Evolutionary conservation across 768 basidiomycete species (phyloP).

Genomic region (Sporobolomyces pararoseus): DNA sequence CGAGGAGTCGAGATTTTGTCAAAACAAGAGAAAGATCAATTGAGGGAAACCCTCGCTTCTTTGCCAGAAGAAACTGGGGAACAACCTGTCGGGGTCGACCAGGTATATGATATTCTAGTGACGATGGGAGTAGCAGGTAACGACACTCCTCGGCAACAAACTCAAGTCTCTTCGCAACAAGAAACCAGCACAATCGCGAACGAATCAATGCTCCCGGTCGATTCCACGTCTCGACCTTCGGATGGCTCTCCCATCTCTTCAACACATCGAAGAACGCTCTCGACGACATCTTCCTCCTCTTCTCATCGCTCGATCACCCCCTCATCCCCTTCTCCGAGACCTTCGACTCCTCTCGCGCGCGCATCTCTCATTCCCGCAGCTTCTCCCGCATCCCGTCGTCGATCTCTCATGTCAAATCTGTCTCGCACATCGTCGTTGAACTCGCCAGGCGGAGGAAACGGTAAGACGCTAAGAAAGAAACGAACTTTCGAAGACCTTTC

Average conservation of each 20-base stretch:
- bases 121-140: constrained; percentile 18
- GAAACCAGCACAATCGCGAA: no score
- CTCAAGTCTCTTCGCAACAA: background rate
- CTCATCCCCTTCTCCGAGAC: constrained; percentile 1
- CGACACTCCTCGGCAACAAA: background rate
- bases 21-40: background rate
- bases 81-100: constrained; percentile 24
- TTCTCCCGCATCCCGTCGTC: constrained; percentile 1
- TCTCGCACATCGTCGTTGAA: constrained; percentile 8
- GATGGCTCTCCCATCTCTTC: constrained; percentile 31
- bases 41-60: background rate
- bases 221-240: background rate
- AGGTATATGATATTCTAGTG: constrained; percentile 17
- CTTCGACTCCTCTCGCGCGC: background rate
- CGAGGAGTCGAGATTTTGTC: constrained; percentile 30
- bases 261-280: constrained; percentile 8
- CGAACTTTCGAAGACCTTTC: constrained; percentile 25
- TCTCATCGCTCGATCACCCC: background rate
- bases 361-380: background rate
- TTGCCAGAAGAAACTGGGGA: background rate
- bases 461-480: background rate
- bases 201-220: constrained; percentile 9
- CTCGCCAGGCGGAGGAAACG: background rate
- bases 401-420: constrained; percentile 9
- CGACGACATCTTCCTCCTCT: background rate